These are phyloP conservation scores for Trifolium repens DNA, from an alignment of 306 rosid species.

Conservation along the genomic window DNA sequence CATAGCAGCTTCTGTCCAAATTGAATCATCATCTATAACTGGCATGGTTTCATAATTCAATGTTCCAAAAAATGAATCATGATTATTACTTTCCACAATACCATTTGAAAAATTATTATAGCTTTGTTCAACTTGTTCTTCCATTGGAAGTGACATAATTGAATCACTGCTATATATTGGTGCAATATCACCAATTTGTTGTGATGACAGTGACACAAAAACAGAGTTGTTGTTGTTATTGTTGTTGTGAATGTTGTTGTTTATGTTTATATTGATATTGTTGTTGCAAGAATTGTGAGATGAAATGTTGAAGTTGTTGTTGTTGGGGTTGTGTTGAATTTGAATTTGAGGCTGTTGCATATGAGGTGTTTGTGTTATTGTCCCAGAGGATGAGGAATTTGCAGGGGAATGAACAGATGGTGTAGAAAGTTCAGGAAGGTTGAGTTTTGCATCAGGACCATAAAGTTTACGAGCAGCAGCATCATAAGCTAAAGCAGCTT, in stretches of 20 bases:
- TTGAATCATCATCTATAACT: conserved; percentile 66
- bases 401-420: background rate
- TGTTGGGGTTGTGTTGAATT: background rate
- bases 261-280: background rate
- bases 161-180: conserved; percentile 26
- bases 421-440: conserved; percentile 53
- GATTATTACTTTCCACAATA: background rate
- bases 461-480: conserved; percentile 80
- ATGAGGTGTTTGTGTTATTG: conserved; percentile 4
- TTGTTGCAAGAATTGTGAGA: conserved; percentile 6
- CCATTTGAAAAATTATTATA: background rate
- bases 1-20: conserved; percentile 83
- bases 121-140: background rate
- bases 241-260: background rate
- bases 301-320: background rate
- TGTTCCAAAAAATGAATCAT: conserved; percentile 51
- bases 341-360: conserved; percentile 14
- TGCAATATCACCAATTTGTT: conserved; percentile 4
- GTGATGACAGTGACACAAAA: background rate
- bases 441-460: conserved; percentile 81
- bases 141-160: conserved; percentile 29
- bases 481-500: conserved; percentile 92
- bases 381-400: background rate
- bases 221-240: background rate
- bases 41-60: conserved; percentile 46